These are phyloP conservation scores for Nematocida major DNA, from an alignment of 371 early-diverging fungal species.

Conservation along the genomic window DNA sequence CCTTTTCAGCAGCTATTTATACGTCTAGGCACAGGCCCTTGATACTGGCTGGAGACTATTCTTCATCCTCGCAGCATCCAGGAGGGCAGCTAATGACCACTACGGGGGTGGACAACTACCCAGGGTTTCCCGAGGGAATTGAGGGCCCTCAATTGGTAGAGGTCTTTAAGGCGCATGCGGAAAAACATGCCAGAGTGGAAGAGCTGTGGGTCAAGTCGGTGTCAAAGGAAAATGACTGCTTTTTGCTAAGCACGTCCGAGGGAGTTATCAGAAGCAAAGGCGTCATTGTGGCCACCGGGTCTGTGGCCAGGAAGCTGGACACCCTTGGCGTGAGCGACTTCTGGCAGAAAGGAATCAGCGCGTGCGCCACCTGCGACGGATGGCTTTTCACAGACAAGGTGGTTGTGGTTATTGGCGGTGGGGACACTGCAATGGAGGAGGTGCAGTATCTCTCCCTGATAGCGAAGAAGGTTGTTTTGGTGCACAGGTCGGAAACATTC, in stretches of 20 bases:
- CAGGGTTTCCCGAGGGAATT: slow-evolving; percentile 65
- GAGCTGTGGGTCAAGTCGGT: slow-evolving; percentile 51
- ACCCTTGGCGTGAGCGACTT: slow-evolving; percentile 69
- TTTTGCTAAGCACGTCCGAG: slow-evolving; percentile 59
- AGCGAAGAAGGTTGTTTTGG: slow-evolving; percentile 78
- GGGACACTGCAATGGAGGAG: slow-evolving; percentile 96
- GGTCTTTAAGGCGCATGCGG: slow-evolving; percentile 74
- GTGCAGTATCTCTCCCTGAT: slow-evolving; percentile 80
- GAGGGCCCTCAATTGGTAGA: slow-evolving; percentile 60
- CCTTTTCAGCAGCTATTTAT: slow-evolving; percentile 88
- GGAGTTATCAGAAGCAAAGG: slow-evolving; percentile 68
- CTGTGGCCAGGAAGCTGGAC: slow-evolving; percentile 83
- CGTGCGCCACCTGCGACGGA: slow-evolving; percentile 98
- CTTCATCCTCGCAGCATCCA: slow-evolving; percentile 72
- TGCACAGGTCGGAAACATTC: slow-evolving; percentile 85
- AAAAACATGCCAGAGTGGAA: slow-evolving; percentile 76
- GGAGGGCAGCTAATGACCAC: slow-evolving; percentile 70
- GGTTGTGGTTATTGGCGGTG: slow-evolving; percentile 82
- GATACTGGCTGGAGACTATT: slow-evolving; percentile 90
- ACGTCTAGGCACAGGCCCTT: slow-evolving; percentile 76
- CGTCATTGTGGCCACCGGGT: slow-evolving; percentile 90
- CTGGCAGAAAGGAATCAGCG: slow-evolving; percentile 91
- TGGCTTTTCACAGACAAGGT: slow-evolving; percentile 85
- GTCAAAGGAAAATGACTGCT: slow-evolving; percentile 49
- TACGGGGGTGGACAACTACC: slow-evolving; percentile 66